These are phyloP conservation scores for Phylloporus rhodoxanthus DNA, from an alignment of 768 basidiomycete genomes.

Conservation along the genomic window DNA sequence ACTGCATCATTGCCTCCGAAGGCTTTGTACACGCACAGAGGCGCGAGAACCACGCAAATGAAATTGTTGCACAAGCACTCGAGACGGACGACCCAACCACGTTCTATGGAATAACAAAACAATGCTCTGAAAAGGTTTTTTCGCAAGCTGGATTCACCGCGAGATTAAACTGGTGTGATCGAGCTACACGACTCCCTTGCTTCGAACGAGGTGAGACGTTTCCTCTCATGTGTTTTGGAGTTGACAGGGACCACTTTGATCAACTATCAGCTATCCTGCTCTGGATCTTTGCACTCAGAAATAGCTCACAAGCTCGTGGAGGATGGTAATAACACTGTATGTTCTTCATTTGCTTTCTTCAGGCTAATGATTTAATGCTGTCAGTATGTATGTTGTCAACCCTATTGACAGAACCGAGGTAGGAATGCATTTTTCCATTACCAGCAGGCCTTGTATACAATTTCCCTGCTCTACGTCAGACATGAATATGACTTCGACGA, in stretches of 20 bases:
- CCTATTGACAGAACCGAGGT: constrained; percentile 80
- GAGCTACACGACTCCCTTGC: constrained; percentile 85
- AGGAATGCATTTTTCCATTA: constrained; percentile 83
- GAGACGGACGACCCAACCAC: constrained; percentile 58
- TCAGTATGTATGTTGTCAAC: constrained; percentile 75
- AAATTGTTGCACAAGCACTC: constrained; percentile 52
- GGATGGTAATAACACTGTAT: no score
- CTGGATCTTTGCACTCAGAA: no score
- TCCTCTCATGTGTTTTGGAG: constrained; percentile 17
- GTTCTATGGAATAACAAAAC: constrained; percentile 46
- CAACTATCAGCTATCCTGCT: no score
- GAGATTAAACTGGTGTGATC: constrained; percentile 74
- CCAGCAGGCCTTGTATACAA: constrained; percentile 25
- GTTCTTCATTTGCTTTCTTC: background rate
- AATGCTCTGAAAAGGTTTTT: constrained; percentile 62
- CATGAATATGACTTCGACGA: constrained; percentile 21
- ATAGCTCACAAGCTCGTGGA: no score
- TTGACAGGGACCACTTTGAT: constrained; percentile 52
- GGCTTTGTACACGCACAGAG: constrained; percentile 64
- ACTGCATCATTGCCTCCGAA: constrained; percentile 68
- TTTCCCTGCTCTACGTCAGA: background rate
- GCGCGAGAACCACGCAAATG: constrained; percentile 80
- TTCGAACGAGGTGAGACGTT: constrained; percentile 53
- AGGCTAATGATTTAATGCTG: background rate
- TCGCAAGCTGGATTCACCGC: constrained; percentile 46